phyloP scores from a whole-genome alignment of 2,329 filamentous ascomycete genomes.

The Penicillium frequentans region DNA sequence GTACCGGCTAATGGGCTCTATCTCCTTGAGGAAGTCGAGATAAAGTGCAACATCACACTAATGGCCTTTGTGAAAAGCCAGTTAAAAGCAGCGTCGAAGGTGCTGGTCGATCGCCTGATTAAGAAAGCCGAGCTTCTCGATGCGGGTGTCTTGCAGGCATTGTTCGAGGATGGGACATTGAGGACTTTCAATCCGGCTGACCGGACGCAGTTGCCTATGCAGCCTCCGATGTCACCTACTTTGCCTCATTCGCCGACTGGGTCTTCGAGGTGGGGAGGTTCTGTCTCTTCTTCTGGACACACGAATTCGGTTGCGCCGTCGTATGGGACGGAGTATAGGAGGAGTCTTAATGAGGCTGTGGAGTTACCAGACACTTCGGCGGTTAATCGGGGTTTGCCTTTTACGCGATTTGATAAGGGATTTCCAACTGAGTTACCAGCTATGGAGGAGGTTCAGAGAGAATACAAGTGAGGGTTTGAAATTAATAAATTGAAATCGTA shows the following conservation, averaged over 20 bases:
- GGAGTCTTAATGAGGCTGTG: background rate
- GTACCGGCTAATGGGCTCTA: slow-evolving; percentile 71
- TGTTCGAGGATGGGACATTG: slow-evolving; percentile 20
- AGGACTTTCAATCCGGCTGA: slow-evolving; percentile 22
- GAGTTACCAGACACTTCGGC: slow-evolving; percentile 17
- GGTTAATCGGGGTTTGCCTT: background rate
- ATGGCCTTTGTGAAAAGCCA: slow-evolving; percentile 78
- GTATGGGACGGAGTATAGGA: background rate
- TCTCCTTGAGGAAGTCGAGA: slow-evolving; percentile 80
- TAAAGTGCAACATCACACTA: slow-evolving; percentile 77
- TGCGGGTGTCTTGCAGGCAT: slow-evolving; percentile 19
- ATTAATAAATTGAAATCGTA: background rate
- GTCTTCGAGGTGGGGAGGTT: background rate
- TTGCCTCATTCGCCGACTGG: background rate
- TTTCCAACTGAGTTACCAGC: slow-evolving; percentile 7
- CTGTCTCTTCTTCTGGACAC: no score
- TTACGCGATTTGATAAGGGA: background rate
- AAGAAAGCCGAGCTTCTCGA: slow-evolving; percentile 50
- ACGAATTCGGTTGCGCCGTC: background rate
- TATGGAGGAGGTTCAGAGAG: background rate
- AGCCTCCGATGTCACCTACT: background rate
- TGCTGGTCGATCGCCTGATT: slow-evolving; percentile 66
- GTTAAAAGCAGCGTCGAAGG: slow-evolving; percentile 71
- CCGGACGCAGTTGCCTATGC: slow-evolving; percentile 3
- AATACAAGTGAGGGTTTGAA: background rate